Base-by-base conservation (phyloP, 2,329 filamentous ascomycete genomes). In the Exophiala viscosa region DNA sequence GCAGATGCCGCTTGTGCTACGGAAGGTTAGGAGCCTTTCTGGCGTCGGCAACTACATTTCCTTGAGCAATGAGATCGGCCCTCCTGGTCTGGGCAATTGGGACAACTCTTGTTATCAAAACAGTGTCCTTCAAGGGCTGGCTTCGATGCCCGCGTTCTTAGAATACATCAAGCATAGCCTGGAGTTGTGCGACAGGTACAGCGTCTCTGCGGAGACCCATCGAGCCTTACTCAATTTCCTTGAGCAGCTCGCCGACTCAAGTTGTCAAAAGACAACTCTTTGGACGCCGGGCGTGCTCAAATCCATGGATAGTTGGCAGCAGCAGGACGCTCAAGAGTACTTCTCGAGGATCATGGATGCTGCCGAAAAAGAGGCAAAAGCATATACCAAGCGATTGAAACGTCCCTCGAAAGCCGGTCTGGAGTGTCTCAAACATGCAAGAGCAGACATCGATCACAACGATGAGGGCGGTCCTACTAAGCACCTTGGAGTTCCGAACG, bases 51-150 rank as follows among this genome's bases (percentile, higher is more conserved):
- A 62, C 39, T 73, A 14, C 63, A 71, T 52, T 6, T 67, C 71
- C 13, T 62, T 53, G 40, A 65, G 64, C 34, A 67, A 70, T 32
- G 62, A 61, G 5, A 57, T 65, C 33, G 45, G 48, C 28, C 74
- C 74, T 3, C 69, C 75, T 4, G 93, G 93, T 0, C 73, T 97
- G 48, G 90, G 89, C 8, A 99, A 99, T 68, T 86, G 85, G 73
- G 89, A 95, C 73, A 96, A 96, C 67, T 96, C 90, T 1, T 97
- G 93, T 74, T 99, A 95, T 69, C 93, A 97, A 70, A 99, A 99
- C 70, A 96, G 91, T 66, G 86, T 96, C 15, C 82, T 99, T 9
- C 90, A 96, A 68, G 85, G 86, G 5, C 75, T 97, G 38, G 85
- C 91, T 1, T 86, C 91, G 3, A 76, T 97, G 28, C 78, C 80